A percentile compares a stretch with the other conserved stretches of the same genome.
Conservation (phyloP, 352 stramenopile species). For the Phytophthora colocasiae region DNA sequence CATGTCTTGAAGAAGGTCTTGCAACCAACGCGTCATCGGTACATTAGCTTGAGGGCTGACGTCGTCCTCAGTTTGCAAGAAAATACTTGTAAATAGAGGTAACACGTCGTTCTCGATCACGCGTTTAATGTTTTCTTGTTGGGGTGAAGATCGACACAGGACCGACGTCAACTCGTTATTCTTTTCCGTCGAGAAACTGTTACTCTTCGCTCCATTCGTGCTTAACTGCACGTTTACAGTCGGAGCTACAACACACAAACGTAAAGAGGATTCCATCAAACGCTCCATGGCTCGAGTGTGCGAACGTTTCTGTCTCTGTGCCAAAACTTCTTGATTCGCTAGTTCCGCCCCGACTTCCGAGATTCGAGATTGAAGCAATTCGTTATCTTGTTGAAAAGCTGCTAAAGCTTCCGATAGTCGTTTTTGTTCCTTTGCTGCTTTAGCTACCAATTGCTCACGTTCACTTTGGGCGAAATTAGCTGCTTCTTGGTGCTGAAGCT, state of each 20-base stretch:
- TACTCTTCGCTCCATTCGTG: constrained; percentile 15
- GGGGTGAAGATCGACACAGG: constrained; percentile 37
- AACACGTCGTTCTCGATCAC: constrained; percentile 77
- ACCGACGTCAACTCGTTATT: constrained; percentile 5
- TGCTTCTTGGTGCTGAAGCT: constrained; percentile 8
- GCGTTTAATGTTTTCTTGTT: constrained; percentile 53
- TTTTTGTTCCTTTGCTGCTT: constrained; percentile 9
- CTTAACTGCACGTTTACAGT: constrained; percentile 84
- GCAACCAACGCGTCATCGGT: constrained; percentile 57
- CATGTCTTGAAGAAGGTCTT: constrained; percentile 73
- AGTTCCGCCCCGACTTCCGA: constrained; percentile 28
- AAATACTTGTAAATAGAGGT: constrained; percentile 59
- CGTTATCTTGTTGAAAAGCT: constrained; percentile 10
- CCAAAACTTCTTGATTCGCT: constrained; percentile 16
- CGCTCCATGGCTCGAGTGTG: constrained; percentile 45
- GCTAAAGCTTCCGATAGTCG: constrained; percentile 10
- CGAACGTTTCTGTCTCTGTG: constrained; percentile 36
- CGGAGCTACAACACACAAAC: constrained; percentile 81
- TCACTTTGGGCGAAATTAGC: constrained; percentile 1
- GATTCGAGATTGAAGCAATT: constrained; percentile 11
- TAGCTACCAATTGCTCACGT: constrained; percentile 2
- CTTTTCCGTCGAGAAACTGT: background rate
- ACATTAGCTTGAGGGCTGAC: constrained; percentile 35
- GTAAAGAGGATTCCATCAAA: constrained; percentile 55
- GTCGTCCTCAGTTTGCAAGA: constrained; percentile 49